Conservation (phyloP, 2,329 filamentous ascomycete genomes). For the Xylariaceae sp. region DNA sequence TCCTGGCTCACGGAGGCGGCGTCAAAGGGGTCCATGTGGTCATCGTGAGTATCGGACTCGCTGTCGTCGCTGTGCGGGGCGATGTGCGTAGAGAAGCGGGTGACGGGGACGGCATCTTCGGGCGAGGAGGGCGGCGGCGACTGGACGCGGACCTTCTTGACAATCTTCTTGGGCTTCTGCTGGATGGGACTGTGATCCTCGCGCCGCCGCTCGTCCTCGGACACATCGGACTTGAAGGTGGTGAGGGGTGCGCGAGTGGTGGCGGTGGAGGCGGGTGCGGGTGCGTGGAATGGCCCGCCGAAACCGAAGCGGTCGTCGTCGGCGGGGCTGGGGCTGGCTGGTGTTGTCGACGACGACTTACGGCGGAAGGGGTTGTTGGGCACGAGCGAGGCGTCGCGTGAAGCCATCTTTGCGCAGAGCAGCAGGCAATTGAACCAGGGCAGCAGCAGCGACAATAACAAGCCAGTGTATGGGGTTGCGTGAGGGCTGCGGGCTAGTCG, state of each 20-base stretch:
- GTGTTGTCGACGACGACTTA: constrained; percentile 24
- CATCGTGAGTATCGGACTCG: constrained; percentile 26
- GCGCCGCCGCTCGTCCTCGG: constrained; percentile 29
- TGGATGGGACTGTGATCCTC: constrained; percentile 29
- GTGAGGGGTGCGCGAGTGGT: constrained; percentile 24
- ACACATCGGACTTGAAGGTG: constrained; percentile 30
- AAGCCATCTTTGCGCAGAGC: constrained; percentile 28
- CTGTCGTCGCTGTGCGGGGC: constrained; percentile 21
- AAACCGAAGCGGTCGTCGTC: constrained; percentile 11
- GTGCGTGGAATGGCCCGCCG: constrained; percentile 11
- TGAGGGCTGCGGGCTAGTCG: constrained; percentile 1
- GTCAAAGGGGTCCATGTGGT: constrained; percentile 24
- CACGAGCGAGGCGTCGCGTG: constrained; percentile 33
- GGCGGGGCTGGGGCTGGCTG: too few species aligned
- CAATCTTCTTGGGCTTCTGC: constrained; percentile 44
- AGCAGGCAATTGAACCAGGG: not conserved
- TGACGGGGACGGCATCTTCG: constrained; percentile 42
- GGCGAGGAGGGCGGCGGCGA: constrained; percentile 60
- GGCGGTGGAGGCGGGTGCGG: not conserved
- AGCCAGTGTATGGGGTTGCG: too few species aligned
- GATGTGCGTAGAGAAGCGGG: constrained; percentile 23
- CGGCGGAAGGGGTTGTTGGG: constrained; percentile 54
- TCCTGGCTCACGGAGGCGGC: constrained; percentile 13
- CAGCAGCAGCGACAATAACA: not conserved
- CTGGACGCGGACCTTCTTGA: constrained; percentile 65